Base-by-base conservation (phyloP, 1,284 basidiomycete species). In the Trichosporon faecale region DNA sequence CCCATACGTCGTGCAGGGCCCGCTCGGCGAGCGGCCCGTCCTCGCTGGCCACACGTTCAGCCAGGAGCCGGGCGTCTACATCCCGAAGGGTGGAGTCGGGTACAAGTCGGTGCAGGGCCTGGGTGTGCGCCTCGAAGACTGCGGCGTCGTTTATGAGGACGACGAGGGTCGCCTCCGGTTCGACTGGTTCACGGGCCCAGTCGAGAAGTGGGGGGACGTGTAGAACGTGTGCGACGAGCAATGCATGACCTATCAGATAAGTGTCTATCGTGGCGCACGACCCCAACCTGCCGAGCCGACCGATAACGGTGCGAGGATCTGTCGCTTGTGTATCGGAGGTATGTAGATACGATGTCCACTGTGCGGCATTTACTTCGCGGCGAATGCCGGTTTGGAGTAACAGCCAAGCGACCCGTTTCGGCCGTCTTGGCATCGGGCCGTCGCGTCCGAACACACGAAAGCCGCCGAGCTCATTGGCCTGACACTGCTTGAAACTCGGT, bases 41-140 rank as follows among this genome's bases (percentile, higher is more conserved):
- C 82, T 86, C 60, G 80, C 80, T 0, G 91, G 91, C 0, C 89
- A 93, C 77, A 86, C 90, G 0, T 93, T 94, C 82, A 92, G 91
- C 7, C 86, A 93, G 75, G 92, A 95, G 80, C 93, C 92, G 1
- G 92, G 92, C 0, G 85, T 94, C 33, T 94, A 94, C 80, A 90
- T 94, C 66, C 79, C 80, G 2, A 16, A 60, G 1, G 72, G 68
- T 1, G 65, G 67, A 40, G 69, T 72, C 16, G 70, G 69, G 29
- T 40, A 69, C 44, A 65, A 68, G 37, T 70, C 68, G 0, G 87
- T 90, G 73, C 89, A 87, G 46, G 85, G 90, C 82, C 89, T 92
- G 67, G 92, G 92, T 0, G 87, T 94, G 16, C 87, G 92, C 44
- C 82, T 94, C 64, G 92, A 94, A 77, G 92, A 94, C 77, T 92